Conservation (phyloP, 1,284 basidiomycete species). For the Pseudozyma thailandica region DNA sequence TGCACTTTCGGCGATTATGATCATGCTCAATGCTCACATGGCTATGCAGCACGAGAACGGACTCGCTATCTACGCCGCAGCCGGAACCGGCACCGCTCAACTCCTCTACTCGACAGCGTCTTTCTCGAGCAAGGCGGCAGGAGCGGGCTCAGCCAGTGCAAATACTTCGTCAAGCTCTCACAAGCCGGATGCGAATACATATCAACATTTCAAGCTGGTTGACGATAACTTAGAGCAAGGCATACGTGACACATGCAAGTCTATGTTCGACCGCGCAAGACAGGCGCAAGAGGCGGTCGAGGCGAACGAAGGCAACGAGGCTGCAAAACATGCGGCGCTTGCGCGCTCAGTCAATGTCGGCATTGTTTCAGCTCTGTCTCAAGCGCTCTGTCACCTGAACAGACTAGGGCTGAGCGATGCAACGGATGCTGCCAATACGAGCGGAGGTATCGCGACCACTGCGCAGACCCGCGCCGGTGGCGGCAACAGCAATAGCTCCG, state of each 20-base stretch:
- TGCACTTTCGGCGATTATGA: conserved; percentile 73
- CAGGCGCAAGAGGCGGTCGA: conserved; percentile 20
- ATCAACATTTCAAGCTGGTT: conserved; percentile 60
- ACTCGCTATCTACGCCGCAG: conserved; percentile 87
- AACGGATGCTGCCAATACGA: conserved; percentile 25
- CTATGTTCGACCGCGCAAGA: conserved; percentile 39
- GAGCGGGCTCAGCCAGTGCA: conserved; percentile 3
- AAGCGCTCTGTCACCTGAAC: conserved; percentile 54
- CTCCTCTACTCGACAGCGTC: conserved; percentile 55
- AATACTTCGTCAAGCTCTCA: conserved; percentile 9
- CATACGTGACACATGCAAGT: conserved; percentile 32
- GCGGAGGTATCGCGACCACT: conserved; percentile 21
- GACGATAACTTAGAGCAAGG: conserved; percentile 57
- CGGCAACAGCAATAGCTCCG: conserved; percentile 4
- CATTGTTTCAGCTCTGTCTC: conserved; percentile 49
- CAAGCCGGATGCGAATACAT: conserved; percentile 62
- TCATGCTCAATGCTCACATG: conserved; percentile 91
- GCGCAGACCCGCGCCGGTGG: conserved; percentile 35
- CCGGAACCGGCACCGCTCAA: conserved; percentile 65
- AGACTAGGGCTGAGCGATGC: conserved; percentile 34
- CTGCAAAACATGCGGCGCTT: conserved; percentile 25
- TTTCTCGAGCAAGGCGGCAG: conserved; percentile 28
- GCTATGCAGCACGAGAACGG: conserved; percentile 91
- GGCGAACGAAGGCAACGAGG: conserved; percentile 18
- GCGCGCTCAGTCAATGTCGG: conserved; percentile 42